Base-by-base conservation (phyloP, 768 basidiomycete genomes). In the Cyathus striatus region DNA sequence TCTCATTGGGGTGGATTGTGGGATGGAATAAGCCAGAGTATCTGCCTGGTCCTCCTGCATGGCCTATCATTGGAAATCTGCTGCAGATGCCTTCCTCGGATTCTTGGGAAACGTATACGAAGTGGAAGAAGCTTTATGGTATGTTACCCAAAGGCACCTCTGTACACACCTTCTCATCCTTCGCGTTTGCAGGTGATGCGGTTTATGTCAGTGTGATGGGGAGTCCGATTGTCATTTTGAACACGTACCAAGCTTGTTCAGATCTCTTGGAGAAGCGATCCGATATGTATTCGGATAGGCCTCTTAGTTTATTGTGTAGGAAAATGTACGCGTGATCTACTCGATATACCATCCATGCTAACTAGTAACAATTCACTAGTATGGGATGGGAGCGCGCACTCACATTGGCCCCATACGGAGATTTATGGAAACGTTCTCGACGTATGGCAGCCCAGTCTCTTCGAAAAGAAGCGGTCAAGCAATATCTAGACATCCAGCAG, bases 261-360 rank as follows among this genome's bases (percentile, higher is more conserved):
- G 58, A 60, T 26, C 48, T 63, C 3, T 44, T 63, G n/a, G 59
- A 57, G 33, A 57, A 54, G 41, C 49, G 55, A 16, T 55, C 59
- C 12, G 51, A 56, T 4, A 56, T 57, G 2, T 60, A 63, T 38
- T 63, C 60, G 3, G 57, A 60, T 38, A 45, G 57, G 18, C 57
- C 52, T 6, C 16, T 49, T 2, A 46, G 47, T 20, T 42, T 50
- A 16, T 45, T 56, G 36, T 50, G 49, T 18, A 51, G 53, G 25
- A 45, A 48, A 22, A 23, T 54, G 53, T 49, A 14, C 7, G 27
- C 18, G 44, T 38, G 14, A 34, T 33, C 6, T 16, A n/a, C 21
- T n/a, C n/a, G n/a, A n/a, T n/a, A 30, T 35, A 17, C 33, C 24
- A 6, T 6, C 5, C 1, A 23, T 5, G 24, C 23, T 5, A 21